These are phyloP conservation scores for Nakaseomyces delphensis DNA, from an alignment of 1,139 yeast genomes.

Conservation along the genomic window DNA sequence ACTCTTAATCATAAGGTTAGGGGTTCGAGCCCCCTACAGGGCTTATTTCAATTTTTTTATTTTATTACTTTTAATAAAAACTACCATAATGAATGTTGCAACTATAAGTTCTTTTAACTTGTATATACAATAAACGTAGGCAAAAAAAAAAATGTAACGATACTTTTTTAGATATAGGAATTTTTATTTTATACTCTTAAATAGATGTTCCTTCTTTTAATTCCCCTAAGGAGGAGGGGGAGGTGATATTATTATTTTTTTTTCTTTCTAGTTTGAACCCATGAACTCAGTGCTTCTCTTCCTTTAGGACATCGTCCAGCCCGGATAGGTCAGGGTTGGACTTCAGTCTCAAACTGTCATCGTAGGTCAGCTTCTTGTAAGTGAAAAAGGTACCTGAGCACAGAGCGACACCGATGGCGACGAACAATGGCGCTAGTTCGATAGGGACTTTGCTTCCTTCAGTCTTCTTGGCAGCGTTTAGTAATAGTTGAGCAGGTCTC, in stretches of 20 bases:
- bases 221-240: too few species aligned
- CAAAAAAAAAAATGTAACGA: not conserved
- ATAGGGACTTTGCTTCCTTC: slow-evolving; percentile 44
- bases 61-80: not conserved
- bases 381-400: slow-evolving; percentile 60
- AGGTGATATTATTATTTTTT: not conserved
- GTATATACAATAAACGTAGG: not conserved
- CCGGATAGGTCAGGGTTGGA: slow-evolving; percentile 44
- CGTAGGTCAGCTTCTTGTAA: slow-evolving; percentile 62
- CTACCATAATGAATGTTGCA: not conserved
- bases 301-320: slow-evolving; percentile 51
- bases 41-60: slow-evolving; percentile 23
- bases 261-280: not conserved
- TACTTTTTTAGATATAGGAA: not conserved
- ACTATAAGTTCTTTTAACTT: not conserved
- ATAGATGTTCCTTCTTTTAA: too few species aligned
- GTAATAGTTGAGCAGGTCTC: slow-evolving; percentile 36
- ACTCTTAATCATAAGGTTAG: slow-evolving; percentile 40
- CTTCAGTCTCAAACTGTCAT: slow-evolving; percentile 59
- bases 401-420: slow-evolving; percentile 57
- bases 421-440: slow-evolving; percentile 66
- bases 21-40: slow-evolving; percentile 42
- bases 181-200: too few species aligned
- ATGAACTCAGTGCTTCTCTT: slow-evolving; percentile 29
- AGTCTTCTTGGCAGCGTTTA: slow-evolving; percentile 33